Evolutionary conservation across 768 basidiomycete genomes (phyloP).

Genomic region (Phaeotremella skinneri): DNA sequence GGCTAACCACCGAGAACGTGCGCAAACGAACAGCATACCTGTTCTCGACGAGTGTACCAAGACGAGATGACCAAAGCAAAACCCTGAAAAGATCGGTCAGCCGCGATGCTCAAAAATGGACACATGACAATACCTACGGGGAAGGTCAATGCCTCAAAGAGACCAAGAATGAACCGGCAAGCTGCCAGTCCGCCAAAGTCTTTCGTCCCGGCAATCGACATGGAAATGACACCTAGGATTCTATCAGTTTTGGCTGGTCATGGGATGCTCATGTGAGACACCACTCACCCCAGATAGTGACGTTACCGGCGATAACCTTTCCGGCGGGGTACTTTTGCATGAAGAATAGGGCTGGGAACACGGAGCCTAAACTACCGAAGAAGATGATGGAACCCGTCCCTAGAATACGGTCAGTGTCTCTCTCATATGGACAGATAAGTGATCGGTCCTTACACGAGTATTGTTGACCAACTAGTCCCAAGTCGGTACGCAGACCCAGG

Average conservation of each 20-base stretch:
- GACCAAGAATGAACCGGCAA: slow-evolving; percentile 32
- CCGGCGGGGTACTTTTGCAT: slow-evolving; percentile 20
- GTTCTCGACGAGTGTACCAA: slow-evolving; percentile 39
- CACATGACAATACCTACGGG: neutral
- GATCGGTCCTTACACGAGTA: slow-evolving; percentile 26
- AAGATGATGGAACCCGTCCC: slow-evolving; percentile 1
- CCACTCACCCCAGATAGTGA: slow-evolving; percentile 17
- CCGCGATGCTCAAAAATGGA: neutral
- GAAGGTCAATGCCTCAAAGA: slow-evolving; percentile 36
- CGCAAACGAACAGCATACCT: too few species aligned
- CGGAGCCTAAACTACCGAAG: neutral
- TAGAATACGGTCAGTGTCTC: neutral
- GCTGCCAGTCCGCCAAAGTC: slow-evolving; percentile 24
- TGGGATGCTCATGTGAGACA: too few species aligned
- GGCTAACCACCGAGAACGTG: too few species aligned
- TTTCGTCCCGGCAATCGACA: slow-evolving; percentile 18
- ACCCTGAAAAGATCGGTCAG: slow-evolving; percentile 5
- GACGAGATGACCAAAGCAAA: slow-evolving; percentile 19
- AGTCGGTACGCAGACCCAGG: slow-evolving; percentile 29
- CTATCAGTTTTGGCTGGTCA: neutral
- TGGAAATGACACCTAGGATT: slow-evolving; percentile 25
- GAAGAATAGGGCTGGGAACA: slow-evolving; percentile 21
- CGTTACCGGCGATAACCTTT: slow-evolving; percentile 32
- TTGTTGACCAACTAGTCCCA: slow-evolving; percentile 32
- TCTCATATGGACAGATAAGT: neutral